Percentiles rank a stretch among this genome's conserved stretches.
Conservation (phyloP, 176 grass and related monocot genomes). For the Thinopyrum elongatum region DNA sequence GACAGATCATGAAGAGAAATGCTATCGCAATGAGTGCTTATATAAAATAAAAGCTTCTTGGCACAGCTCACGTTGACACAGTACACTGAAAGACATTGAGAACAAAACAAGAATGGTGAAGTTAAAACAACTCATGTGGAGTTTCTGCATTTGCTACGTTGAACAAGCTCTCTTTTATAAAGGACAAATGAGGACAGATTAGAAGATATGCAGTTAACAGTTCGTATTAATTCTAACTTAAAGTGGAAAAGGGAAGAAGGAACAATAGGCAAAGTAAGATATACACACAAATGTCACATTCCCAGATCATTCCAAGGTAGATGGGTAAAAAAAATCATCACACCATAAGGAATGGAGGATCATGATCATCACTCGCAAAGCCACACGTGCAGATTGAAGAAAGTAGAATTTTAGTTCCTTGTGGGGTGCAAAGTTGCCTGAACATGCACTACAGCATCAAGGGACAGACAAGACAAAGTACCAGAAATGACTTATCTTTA, state of each 20-base stretch:
- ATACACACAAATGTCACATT: background rate
- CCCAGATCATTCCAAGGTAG: background rate
- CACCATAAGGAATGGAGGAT: background rate
- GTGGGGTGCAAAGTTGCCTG: background rate
- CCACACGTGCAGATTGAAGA: constrained; percentile 9
- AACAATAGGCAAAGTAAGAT: background rate
- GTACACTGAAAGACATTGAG: background rate
- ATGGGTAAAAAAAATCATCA: background rate
- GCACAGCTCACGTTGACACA: background rate
- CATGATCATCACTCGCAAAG: background rate
- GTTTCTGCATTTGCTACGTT: background rate
- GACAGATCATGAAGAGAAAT: constrained; percentile 17
- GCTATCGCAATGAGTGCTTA: constrained; percentile 5
- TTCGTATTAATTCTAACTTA: background rate
- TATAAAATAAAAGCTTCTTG: constrained; percentile 1
- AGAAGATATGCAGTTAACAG: background rate
- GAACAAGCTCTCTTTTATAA: background rate
- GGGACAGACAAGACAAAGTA: background rate
- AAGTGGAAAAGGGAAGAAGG: background rate
- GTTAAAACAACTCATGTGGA: background rate
- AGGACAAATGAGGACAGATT: background rate
- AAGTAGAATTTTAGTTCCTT: constrained; percentile 2
- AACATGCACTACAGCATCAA: background rate
- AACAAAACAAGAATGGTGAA: background rate
- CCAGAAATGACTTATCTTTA: background rate